phyloP scores from a whole-genome alignment of 208 protist species.

The Zelonia costaricensis region DNA sequence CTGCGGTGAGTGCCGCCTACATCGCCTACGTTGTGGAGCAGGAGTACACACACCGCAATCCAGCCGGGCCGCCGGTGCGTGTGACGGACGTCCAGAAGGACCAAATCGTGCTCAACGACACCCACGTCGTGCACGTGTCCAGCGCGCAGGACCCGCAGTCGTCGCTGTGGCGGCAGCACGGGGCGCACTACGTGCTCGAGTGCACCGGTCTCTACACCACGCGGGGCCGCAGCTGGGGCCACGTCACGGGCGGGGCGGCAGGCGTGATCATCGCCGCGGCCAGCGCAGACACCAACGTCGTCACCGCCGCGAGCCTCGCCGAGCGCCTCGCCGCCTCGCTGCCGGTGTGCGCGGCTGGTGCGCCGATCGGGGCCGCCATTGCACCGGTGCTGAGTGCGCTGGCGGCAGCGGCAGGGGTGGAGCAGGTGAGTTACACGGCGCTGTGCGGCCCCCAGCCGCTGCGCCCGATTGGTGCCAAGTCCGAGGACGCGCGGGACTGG shows the following conservation, averaged over 20 bases:
- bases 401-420: slow-evolving; percentile 94
- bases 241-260: slow-evolving; percentile 94
- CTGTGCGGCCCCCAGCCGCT: slow-evolving; percentile 95
- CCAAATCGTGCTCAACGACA: slow-evolving; percentile 50
- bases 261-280: slow-evolving; percentile 98
- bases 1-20: slow-evolving; percentile 93
- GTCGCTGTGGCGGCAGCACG: slow-evolving; percentile 90
- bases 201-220: slow-evolving; percentile 97
- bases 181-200: slow-evolving; percentile 97
- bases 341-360: slow-evolving; percentile 95
- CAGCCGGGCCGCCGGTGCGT: slow-evolving; percentile 1
- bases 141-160: slow-evolving; percentile 74
- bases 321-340: slow-evolving; percentile 54
- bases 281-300: slow-evolving; percentile 92
- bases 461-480: slow-evolving; percentile 96
- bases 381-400: slow-evolving; percentile 96
- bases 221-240: slow-evolving; percentile 83
- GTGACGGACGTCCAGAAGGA: slow-evolving; percentile 51
- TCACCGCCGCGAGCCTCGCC: slow-evolving; percentile 97
- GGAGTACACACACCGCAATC: slow-evolving; percentile 70
- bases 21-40: slow-evolving; percentile 94
- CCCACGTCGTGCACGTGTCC: slow-evolving; percentile 26
- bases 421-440: slow-evolving; percentile 97
- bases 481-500: slow-evolving; percentile 94
- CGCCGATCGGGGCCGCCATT: slow-evolving; percentile 99